phyloP scores from a whole-genome alignment of 345 rosid species.

The Eucalyptus leucophloia region DNA sequence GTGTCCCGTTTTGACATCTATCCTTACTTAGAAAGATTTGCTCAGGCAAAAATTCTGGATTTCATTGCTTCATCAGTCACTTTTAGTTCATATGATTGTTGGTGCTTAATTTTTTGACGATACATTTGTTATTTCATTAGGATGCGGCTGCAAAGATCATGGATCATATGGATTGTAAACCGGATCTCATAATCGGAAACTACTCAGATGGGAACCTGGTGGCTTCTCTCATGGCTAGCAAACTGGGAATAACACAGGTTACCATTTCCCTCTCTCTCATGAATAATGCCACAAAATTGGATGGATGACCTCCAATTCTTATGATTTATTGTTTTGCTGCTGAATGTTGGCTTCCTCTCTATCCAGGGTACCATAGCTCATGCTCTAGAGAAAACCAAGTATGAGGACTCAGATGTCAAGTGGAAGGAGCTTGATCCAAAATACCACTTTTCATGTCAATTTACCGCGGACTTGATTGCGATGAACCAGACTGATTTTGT shows the following conservation, averaged over 20 bases:
- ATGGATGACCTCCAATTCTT: background rate
- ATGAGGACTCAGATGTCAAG: conserved; percentile 78
- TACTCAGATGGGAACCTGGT: conserved; percentile 91
- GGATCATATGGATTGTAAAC: conserved; percentile 53
- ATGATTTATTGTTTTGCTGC: background rate
- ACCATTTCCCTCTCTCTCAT: background rate
- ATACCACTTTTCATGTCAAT: conserved; percentile 93
- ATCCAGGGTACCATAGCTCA: conserved; percentile 80
- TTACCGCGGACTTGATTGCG: conserved; percentile 75
- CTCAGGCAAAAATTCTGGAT: conserved; percentile 30
- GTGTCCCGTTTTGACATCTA: conserved; percentile 86
- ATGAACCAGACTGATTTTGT: conserved; percentile 85
- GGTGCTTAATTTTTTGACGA: background rate
- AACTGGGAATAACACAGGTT: conserved; percentile 78
- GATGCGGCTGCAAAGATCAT: conserved; percentile 60
- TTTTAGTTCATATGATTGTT: background rate
- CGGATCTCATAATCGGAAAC: conserved; percentile 90
- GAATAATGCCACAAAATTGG: background rate
- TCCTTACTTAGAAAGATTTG: conserved; percentile 75
- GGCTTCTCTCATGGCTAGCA: conserved; percentile 72
- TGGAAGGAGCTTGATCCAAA: conserved; percentile 84
- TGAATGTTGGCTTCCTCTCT: background rate
- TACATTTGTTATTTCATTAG: conserved; percentile 1
- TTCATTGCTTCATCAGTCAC: background rate
- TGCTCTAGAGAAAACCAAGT: conserved; percentile 88